Percentiles rank a stretch among this genome's conserved stretches.
These are phyloP conservation scores for Celoporthe dispersa DNA, from an alignment of 2,329 filamentous ascomycete genomes.

Conservation along the genomic window DNA sequence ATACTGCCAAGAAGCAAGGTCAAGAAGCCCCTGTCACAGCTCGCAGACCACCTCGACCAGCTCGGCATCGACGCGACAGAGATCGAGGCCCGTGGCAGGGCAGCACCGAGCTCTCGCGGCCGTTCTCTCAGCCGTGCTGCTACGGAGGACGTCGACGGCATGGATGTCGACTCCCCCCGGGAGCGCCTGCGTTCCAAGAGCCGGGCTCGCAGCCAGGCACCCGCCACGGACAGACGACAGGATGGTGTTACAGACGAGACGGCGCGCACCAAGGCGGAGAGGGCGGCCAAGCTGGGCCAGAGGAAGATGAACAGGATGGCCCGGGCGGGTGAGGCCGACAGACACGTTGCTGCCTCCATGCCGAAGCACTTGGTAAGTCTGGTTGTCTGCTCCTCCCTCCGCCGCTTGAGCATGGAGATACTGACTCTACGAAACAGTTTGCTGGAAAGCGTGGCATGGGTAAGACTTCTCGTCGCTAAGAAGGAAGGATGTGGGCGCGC, in stretches of 20 bases:
- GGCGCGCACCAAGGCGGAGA: slow-evolving; percentile 78
- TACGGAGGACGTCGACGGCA: slow-evolving; percentile 69
- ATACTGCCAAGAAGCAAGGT: slow-evolving; percentile 84
- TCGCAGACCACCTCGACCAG: slow-evolving; percentile 82
- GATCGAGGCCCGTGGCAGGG: slow-evolving; percentile 73
- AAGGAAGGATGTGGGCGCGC: slow-evolving; percentile 10
- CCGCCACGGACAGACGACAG: slow-evolving; percentile 68
- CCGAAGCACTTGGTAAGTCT: slow-evolving; percentile 86
- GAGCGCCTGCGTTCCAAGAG: slow-evolving; percentile 75
- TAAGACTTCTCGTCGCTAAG: slow-evolving; percentile 76
- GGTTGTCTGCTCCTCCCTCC: neutral
- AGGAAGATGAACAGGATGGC: slow-evolving; percentile 99
- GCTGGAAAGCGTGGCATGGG: slow-evolving; percentile 92
- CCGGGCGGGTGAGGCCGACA: slow-evolving; percentile 93
- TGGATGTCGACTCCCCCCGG: slow-evolving; percentile 71
- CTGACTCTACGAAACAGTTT: slow-evolving; percentile 59
- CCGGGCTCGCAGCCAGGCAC: slow-evolving; percentile 63
- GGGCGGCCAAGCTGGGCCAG: slow-evolving; percentile 86
- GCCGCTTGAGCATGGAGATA: slow-evolving; percentile 12
- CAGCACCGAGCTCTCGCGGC: slow-evolving; percentile 66
- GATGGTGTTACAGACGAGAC: slow-evolving; percentile 75
- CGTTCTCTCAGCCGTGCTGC: slow-evolving; percentile 68
- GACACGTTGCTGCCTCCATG: slow-evolving; percentile 80
- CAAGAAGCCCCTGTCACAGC: slow-evolving; percentile 82
- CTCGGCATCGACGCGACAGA: slow-evolving; percentile 84